Conservation (phyloP, 2,329 filamentous ascomycete species). For the Trichoderma oligosporum region DNA sequence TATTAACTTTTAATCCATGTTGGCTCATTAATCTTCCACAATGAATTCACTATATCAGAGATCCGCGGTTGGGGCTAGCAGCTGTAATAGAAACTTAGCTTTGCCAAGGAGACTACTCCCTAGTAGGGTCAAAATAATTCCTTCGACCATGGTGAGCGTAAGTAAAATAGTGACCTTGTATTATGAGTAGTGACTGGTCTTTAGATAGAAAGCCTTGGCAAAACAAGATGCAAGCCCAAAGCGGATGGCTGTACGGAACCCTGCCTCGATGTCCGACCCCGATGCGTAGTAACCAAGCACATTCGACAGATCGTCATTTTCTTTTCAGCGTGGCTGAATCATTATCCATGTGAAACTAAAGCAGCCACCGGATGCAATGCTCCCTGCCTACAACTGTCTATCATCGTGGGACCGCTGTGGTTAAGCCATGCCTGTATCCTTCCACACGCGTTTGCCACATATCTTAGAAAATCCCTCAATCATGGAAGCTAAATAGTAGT, state of each 20-base stretch:
- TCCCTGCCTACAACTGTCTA: background rate
- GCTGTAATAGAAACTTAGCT: background rate
- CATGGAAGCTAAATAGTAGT: background rate
- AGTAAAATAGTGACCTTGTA: background rate
- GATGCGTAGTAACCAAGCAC: background rate
- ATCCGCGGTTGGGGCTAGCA: background rate
- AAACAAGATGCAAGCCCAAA: background rate
- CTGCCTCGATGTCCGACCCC: background rate
- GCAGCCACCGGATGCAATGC: background rate
- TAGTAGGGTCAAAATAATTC: background rate
- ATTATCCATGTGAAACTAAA: constrained; percentile 5
- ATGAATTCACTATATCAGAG: background rate
- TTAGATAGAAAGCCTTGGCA: background rate
- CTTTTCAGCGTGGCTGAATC: background rate
- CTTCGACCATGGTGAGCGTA: background rate
- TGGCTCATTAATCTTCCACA: background rate
- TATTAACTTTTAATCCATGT: background rate
- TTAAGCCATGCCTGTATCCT: background rate
- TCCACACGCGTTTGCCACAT: background rate
- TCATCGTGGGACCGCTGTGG: background rate
- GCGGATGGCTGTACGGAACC: background rate
- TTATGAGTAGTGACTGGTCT: background rate
- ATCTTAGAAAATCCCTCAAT: background rate
- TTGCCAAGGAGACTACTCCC: background rate
- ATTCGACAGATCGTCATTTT: background rate